Percentiles rank a stretch among this genome's conserved stretches.
These are phyloP conservation scores for Massarina eburnea DNA, from an alignment of 2,329 filamentous ascomycete genomes.

Conservation along the genomic window DNA sequence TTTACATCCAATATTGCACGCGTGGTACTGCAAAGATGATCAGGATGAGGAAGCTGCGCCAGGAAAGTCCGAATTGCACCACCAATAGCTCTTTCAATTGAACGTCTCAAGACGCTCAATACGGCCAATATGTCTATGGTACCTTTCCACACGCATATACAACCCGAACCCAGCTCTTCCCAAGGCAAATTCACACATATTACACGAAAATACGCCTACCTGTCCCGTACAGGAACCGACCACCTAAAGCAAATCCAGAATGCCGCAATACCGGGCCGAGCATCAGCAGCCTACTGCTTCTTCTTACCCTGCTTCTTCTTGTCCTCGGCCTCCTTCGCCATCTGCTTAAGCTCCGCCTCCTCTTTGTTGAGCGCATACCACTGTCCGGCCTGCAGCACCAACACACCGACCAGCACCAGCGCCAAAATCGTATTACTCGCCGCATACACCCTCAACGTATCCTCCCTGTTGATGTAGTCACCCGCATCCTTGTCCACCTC, in stretches of 20 bases:
- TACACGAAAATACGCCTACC: not conserved
- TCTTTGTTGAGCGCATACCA: slow-evolving; percentile 99
- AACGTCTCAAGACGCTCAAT: too few species aligned
- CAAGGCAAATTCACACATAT: not conserved
- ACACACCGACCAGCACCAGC: slow-evolving; percentile 84
- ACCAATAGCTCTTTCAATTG: too few species aligned
- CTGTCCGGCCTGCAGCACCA: slow-evolving; percentile 93
- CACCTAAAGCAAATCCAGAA: not conserved
- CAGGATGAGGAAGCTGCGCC: too few species aligned
- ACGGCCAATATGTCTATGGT: not conserved
- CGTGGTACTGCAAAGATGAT: too few species aligned
- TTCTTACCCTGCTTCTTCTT: slow-evolving; percentile 38
- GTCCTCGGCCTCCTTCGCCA: slow-evolving; percentile 52
- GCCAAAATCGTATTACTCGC: slow-evolving; percentile 97
- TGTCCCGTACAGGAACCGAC: not conserved
- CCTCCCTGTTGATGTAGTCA: slow-evolving; percentile 78
- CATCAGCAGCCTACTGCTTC: slow-evolving; percentile 27
- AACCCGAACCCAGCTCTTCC: not conserved
- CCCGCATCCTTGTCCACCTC: slow-evolving; percentile 49
- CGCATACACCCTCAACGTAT: slow-evolving; percentile 85
- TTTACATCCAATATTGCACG: too few species aligned
- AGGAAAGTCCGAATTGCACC: too few species aligned
- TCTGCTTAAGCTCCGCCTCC: slow-evolving; percentile 71
- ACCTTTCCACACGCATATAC: not conserved
- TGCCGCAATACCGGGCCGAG: not conserved